These are phyloP conservation scores for Penicillium sp. DNA, from an alignment of 2,329 filamentous ascomycete genomes.

Conservation along the genomic window DNA sequence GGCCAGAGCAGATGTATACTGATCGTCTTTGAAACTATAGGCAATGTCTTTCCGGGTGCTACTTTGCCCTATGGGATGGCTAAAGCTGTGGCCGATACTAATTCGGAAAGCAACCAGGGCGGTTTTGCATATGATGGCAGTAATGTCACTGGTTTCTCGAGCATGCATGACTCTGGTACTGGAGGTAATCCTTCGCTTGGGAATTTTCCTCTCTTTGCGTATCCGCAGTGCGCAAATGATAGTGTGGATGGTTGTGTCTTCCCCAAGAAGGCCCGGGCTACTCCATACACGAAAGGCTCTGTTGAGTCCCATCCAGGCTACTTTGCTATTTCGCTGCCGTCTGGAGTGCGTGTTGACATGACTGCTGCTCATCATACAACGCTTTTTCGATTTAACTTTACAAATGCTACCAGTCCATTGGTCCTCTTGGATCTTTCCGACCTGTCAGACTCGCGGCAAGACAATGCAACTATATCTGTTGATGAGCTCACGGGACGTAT, in stretches of 20 bases:
- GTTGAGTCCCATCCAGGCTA: conserved; percentile 64
- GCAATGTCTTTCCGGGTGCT: conserved; percentile 59
- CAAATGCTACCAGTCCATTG: conserved; percentile 52
- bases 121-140: conserved; percentile 56
- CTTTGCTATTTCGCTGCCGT: conserved; percentile 61
- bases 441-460: conserved; percentile 58
- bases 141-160: conserved; percentile 52
- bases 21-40: conserved; percentile 19
- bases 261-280: conserved; percentile 54
- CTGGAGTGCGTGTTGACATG: conserved; percentile 63
- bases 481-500: conserved; percentile 59
- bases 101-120: conserved; percentile 53
- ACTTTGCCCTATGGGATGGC: conserved; percentile 57
- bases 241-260: conserved; percentile 63
- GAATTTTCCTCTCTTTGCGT: conserved; percentile 71
- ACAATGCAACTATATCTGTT: conserved; percentile 61
- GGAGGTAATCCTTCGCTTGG: conserved; percentile 62
- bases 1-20: not conserved
- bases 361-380: conserved; percentile 63
- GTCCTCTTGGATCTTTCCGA: conserved; percentile 66
- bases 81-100: conserved; percentile 57
- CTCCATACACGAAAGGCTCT: conserved; percentile 49
- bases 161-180: conserved; percentile 53
- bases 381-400: conserved; percentile 65
- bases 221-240: conserved; percentile 59